Base-by-base conservation (phyloP, 371 early-diverging fungal genomes). In the Encephalitozoon romaleae region DNA sequence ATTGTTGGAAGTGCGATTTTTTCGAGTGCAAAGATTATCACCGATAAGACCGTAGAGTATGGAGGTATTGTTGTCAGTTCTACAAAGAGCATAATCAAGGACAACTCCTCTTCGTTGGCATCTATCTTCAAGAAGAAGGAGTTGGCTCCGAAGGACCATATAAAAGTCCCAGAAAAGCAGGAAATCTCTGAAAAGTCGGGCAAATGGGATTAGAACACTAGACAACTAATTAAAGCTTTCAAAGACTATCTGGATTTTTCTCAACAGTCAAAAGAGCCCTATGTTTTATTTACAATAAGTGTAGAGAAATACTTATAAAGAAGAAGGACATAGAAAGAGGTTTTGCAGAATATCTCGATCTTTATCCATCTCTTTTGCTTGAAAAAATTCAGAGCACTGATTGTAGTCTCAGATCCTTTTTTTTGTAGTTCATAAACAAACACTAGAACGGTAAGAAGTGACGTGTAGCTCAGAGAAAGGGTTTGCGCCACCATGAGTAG, bases 1-100 rank as follows among this genome's bases (percentile, higher is more conserved):
- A 30, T 18, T 15, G 30, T 74, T 30, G 67, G 74, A 38, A 59
- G 42, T 23, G 45, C 18, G 38, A 52, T 74, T 45, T 51, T 52
- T 18, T 32, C 47, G 51, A 52, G 67, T 1, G 74, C 74, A 65
- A 51, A 32, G 41, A 34, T 38, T 0, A 66, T 74, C 23, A 74
- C 64, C 34, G 34, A 52, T 4, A 65, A 74, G 34, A 74, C 72
- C 9, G 72, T 72, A 1, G 42, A 72, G 23, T 59, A 63, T 34
- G 59, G 64, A 28, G 45, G 65, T 15, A 30, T 59, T 38, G 59
- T 59, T 34, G 38, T 59, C 12, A 59, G 15, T n/a, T 59, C 59
- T 12, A 59, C 38, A 38, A 59, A 59, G 34, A 59, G 21, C 28
- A 59, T 59, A 2, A 59, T 59, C 59, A 59, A 59, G 18, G 59